phyloP scores from a whole-genome alignment of 2,329 filamentous ascomycete genomes.

The Lachnellula suecica region DNA sequence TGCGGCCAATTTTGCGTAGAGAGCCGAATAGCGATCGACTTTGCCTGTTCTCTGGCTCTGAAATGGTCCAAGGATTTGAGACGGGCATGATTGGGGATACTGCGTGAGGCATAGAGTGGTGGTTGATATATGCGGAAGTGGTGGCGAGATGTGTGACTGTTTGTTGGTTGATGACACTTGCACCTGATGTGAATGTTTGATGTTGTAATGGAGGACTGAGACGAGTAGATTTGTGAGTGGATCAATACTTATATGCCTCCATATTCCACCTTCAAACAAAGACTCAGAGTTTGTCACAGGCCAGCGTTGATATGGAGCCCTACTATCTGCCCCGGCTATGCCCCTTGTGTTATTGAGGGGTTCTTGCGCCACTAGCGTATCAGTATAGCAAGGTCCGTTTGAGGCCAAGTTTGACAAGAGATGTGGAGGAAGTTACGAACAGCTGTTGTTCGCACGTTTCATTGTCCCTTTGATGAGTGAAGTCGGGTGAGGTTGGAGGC shows the following conservation, averaged over 20 bases:
- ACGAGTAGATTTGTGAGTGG: neutral
- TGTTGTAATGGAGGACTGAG: neutral
- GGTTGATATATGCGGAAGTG: neutral
- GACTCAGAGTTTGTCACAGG: neutral
- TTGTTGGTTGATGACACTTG: neutral
- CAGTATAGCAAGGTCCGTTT: too few species aligned
- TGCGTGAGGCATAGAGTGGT: constrained; percentile 3
- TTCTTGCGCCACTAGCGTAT: too few species aligned
- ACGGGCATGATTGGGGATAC: constrained; percentile 4
- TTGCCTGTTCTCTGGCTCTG: neutral
- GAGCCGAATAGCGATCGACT: constrained; percentile 19
- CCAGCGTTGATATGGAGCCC: neutral
- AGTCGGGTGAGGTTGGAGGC: neutral
- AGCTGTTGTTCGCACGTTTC: too few species aligned
- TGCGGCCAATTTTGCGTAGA: constrained; percentile 19
- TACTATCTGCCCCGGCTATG: neutral
- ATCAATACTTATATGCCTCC: neutral
- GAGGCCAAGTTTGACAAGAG: too few species aligned
- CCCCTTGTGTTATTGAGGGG: too few species aligned
- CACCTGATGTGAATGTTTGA: neutral
- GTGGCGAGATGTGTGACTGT: neutral
- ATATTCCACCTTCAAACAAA: neutral
- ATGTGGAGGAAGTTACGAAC: too few species aligned
- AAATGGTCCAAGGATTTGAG: constrained; percentile 5
- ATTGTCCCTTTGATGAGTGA: too few species aligned